Base-by-base conservation (phyloP, 2,329 filamentous ascomycete genomes). In the Colletotrichum tanaceti region DNA sequence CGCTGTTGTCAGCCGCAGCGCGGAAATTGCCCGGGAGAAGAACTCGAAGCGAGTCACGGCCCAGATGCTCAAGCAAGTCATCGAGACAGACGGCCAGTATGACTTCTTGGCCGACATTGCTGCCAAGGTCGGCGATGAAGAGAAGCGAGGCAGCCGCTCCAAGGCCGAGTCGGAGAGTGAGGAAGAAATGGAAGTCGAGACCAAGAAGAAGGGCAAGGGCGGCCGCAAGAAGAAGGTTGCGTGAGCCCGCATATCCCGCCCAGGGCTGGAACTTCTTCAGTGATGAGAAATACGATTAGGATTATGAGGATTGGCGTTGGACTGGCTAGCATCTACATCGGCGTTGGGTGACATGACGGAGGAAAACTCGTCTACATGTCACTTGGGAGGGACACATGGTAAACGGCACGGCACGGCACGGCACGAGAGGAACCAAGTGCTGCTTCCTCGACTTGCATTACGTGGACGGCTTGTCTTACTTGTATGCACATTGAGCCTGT, bases 81-180 rank as follows among this genome's bases (percentile, higher is more conserved):
- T 99, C 47, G 89, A 92, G 77, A 91, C 90, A 32, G 93, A 97
- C 76, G 93, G 96, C 72, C 93, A 97, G 77, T 95, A 97, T 82
- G 96, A 99, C 80, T 99, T 98, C 74, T 81, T 99, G 70, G 86
- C 89, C 68, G 94, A 98, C 59, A 98, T 98, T 74, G 94, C 97
- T 60, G 87, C 90, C 74, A 95, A 95, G 77, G 91, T 98, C 0
- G 91, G 87, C 71, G 75, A 75, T 41, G 84, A 84, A 43, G 86
- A 89, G 73, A 87, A 87, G 76, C 79, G 80, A 59, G 75, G 79
- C 28, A 79, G 78, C 60, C 74, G 76, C 16, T 75, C 75, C 32
- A 86, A 87, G 75, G 79, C 77, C 2, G 86, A 88, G 72, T 86
- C 81, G 71, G 85, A 85, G 39, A 86, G 80, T 65, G 84, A 86